phyloP scores from a whole-genome alignment of 1,284 basidiomycete species.

The Ceratobasidium papillatum region DNA sequence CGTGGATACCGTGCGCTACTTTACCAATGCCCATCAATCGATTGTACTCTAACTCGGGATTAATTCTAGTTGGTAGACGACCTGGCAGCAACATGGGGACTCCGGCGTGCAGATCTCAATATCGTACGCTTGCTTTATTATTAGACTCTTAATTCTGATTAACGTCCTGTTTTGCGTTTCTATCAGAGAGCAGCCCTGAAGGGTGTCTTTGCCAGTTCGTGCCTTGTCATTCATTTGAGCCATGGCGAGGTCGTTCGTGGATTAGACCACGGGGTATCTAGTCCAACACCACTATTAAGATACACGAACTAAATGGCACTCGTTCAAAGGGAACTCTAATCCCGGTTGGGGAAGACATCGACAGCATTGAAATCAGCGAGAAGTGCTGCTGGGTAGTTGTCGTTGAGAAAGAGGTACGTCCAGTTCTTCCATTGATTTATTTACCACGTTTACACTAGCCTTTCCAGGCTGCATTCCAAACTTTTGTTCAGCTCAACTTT shows the following conservation, averaged over 20 bases:
- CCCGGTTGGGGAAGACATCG: conserved; percentile 76
- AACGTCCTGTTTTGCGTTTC: conserved; percentile 42
- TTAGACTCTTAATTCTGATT: not conserved
- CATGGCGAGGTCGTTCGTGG: conserved; percentile 63
- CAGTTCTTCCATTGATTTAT: not conserved
- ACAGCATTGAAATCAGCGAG: conserved; percentile 62
- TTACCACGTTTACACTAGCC: too few species aligned
- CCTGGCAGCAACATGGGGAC: conserved; percentile 78
- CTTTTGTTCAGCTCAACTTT: conserved; percentile 69
- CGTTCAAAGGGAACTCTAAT: conserved; percentile 71
- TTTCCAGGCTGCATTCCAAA: conserved; percentile 85
- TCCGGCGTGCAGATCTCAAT: conserved; percentile 78
- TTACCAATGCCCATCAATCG: not conserved
- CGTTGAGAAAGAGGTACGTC: conserved; percentile 87
- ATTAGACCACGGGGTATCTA: conserved; percentile 66
- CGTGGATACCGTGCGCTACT: conserved; percentile 64
- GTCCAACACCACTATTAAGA: not conserved
- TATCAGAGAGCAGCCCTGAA: conserved; percentile 84
- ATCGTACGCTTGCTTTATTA: conserved; percentile 62
- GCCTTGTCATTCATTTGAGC: conserved; percentile 65
- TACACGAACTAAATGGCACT: not conserved
- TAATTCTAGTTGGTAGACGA: conserved; percentile 82
- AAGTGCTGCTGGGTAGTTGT: conserved; percentile 79
- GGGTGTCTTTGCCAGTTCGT: conserved; percentile 78
- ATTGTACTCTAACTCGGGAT: not conserved